Evolutionary conservation across 129 eudicot genomes (phyloP), one percentile per base, ranked within the genome.

Genomic region (Smallanthus sonchifolius): DNA sequence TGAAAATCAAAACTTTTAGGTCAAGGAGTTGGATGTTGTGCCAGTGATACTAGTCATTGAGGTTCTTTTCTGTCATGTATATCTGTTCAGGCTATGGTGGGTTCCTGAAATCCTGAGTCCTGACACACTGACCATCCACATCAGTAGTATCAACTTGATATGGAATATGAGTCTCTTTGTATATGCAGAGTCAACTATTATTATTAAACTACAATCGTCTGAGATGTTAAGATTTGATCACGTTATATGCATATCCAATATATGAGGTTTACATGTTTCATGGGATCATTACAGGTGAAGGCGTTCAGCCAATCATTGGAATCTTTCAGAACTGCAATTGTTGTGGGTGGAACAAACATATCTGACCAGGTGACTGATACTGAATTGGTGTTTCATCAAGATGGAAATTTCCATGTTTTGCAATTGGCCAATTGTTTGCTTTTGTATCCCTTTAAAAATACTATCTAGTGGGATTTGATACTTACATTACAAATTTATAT

Each of bases 261-360:
- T 77, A 70, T 6, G 54, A 36, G 54, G 42, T 77, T 69, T 62
- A 60, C 44, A 52, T 30, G 40, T 63, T 30, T 62, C 59, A 34
- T 73, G 70, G 66, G 54, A 14, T 68, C 44, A 54, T 79, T 75
- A 61, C 76, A 90, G 96, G 93, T 87, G 75, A 87, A 84, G 80
- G 96, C 96, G 38, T 90, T 90, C 62, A 87, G 96, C 72, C 82
- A 80, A 78, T 90, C 96, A 30, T 69, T 87, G 80, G 93, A 87
- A 77, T 79, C 86, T 38, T 90, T 90, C 76, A 85, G 73, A 84
- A 87, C 96, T 72, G 93, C 96, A 70, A 90, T 90, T n/a, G 93
- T 90, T 82, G 96, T 90, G 40, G 96, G 96, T 73, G 96, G 96
- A 73, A 90, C 96, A 69, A 90, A 90, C 79, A 90, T 90, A 69